These are phyloP conservation scores for Phytophthora ohioensis DNA, from an alignment of 352 stramenopile species.

Conservation along the genomic window DNA sequence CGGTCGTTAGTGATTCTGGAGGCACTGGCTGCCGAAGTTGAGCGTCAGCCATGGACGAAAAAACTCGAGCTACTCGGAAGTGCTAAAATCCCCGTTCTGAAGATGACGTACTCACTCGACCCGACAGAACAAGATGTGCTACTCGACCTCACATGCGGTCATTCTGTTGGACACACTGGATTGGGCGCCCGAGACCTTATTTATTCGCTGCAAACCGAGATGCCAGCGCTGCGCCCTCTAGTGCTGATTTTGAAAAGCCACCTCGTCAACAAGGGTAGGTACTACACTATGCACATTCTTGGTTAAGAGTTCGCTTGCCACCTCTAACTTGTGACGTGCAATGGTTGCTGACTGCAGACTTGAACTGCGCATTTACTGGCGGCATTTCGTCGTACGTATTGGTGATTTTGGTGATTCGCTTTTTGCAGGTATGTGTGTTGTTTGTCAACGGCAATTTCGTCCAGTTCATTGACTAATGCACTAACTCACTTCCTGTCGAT, in stretches of 20 bases:
- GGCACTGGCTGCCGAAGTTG: conserved; percentile 86
- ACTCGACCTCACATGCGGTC: conserved; percentile 96
- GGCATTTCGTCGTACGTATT: conserved; percentile 97
- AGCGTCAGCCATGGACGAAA: conserved; percentile 76
- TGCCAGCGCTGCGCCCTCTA: conserved; percentile 94
- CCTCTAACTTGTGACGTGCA: conserved; percentile 38
- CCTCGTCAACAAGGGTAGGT: conserved; percentile 63
- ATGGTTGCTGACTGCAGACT: conserved; percentile 53
- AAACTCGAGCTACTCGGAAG: conserved; percentile 94
- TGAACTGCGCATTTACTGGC: conserved; percentile 95
- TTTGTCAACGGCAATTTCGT: not conserved
- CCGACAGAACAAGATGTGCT: conserved; percentile 58
- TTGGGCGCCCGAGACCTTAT: conserved; percentile 93
- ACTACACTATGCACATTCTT: not conserved
- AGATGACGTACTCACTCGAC: conserved; percentile 78
- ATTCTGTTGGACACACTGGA: conserved; percentile 95
- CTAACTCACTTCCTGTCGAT: not conserved
- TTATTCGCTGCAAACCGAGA: conserved; percentile 89
- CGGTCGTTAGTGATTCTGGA: conserved; percentile 91
- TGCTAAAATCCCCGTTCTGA: conserved; percentile 97
- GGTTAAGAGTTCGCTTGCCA: not conserved
- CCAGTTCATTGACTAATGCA: not conserved
- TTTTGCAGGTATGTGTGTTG: conserved; percentile 79
- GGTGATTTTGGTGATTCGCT: conserved; percentile 95
- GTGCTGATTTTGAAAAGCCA: conserved; percentile 95